Base-by-base conservation (phyloP, 208 protist species). In the Acanthamoeba rhysodes region DNA sequence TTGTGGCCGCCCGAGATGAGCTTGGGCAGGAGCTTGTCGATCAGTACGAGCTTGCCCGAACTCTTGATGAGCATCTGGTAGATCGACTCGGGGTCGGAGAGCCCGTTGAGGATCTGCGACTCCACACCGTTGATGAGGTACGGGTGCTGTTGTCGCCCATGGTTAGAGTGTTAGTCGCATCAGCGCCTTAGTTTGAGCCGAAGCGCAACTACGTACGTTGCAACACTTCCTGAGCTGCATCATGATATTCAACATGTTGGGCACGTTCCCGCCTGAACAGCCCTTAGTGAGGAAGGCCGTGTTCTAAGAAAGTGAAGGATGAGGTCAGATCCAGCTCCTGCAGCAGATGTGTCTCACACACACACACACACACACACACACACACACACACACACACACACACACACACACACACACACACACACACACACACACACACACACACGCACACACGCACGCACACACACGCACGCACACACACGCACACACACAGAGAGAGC, bases 1-100 rank as follows among this genome's bases (percentile, higher is more conserved):
- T 97, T 98, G 66, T 98, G 98, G 59, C 95, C 95, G 29, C 76
- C 76, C 22, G 70, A 95, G 57, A 97, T 97, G n/a, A 99, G 97
- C 62, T 96, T 93, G 45, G 97, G 96, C 53, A 99, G 96, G 27
- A 99, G 95, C 72, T 98, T 98, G 96, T 99, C 98, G 22, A 99
- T 97, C 50, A 99, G 97, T 27, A 98, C 95, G 96, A 99, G 98
- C 95, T 99, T 99, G 7, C 95, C 97, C 37, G 90, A 94, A 4
- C 92, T 94, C 74, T 96, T 78, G 55, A 98, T 96, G 18, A 98
- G 59, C 24, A 88, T 94, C 37, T 95, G 50, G 37, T 62, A 95
- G 29, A 95, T 95, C 8, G 34, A 32, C 37, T 85, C 50, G 84
- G 50, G 57, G 55, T 80, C 48, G 10, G 53, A 37, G 34, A 70